Base-by-base conservation (phyloP, 2,329 filamentous ascomycete species). In the Aspergillus caelatus region DNA sequence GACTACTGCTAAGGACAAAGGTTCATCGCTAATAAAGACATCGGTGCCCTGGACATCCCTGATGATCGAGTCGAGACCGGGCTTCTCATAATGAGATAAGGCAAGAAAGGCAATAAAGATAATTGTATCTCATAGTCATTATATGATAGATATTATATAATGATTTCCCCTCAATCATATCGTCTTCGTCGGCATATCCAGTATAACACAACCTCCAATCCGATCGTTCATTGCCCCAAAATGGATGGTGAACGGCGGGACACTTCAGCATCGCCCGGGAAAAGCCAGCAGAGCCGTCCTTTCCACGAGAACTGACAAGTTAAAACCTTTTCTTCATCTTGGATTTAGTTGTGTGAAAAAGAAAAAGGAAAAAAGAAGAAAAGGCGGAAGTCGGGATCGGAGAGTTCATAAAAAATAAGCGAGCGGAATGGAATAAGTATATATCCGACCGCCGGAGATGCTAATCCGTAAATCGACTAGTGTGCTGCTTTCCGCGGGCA, bases 321-420 rank as follows among this genome's bases (percentile, higher is more conserved):
- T 68, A 65, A 65, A 71, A 72, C 72, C 74, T 66, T 72, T 72
- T 77, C 75, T 75, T 77, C 75, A 77, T 77, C 70, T 77, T 77
- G 75, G 75, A 76, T 76, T 77, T 77, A 77, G 75, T 77, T 77
- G 75, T 77, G 75, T 77, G 74, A 77, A 68, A 72, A 75, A 69
- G 66, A 71, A 65, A 58, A 69, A 69, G 72, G 74, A 69, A 67
- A 71, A 65, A 58, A 69, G 67, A 66, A 57, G 57, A 65, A 52
- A 26, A 63, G 39, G 10, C 28, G 26, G 23, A 39, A 14, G 19
- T 41, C 36, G 14, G 21, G 26, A 46, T n/a, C 41, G 10, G 56
- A 39, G 43, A 46, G 28, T 19, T 23, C 50, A 65, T 63, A 62
- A 65, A 57, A 57, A 70, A 68, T 68, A 69, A 65, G 30, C 45